Evolutionary conservation across 805 yeast species (phyloP).

Genomic region (Clavispora carvajalis): DNA sequence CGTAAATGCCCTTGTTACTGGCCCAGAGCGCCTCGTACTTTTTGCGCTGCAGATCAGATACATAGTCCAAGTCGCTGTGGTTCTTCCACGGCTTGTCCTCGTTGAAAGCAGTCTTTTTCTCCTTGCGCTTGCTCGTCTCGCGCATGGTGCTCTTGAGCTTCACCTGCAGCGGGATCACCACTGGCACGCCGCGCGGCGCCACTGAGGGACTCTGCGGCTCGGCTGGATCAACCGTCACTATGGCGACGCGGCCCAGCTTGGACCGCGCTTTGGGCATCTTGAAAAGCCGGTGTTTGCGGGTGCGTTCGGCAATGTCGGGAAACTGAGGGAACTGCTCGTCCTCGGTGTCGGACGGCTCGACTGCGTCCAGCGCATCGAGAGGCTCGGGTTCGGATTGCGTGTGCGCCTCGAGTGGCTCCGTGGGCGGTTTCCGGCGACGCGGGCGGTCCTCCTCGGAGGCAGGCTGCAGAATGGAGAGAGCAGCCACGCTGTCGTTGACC

Average conservation of each 20-base stretch:
- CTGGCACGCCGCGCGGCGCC: background rate
- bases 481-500: conserved; percentile 7
- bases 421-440: conserved; percentile 6
- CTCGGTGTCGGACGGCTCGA: conserved; percentile 2
- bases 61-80: conserved; percentile 53
- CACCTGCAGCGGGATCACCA: conserved; percentile 17
- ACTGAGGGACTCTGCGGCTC: background rate
- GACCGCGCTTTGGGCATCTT: conserved; percentile 1
- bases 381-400: background rate
- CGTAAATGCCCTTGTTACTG: conserved; percentile 68
- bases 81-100: conserved; percentile 94
- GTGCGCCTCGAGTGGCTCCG: background rate
- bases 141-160: conserved; percentile 51
- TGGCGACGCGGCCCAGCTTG: background rate
- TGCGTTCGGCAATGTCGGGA: conserved; percentile 22
- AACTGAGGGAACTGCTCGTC: conserved; percentile 26
- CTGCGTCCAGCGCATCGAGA: conserved; percentile 6
- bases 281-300: conserved; percentile 8
- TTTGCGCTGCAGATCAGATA: conserved; percentile 66
- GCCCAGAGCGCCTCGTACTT: conserved; percentile 95
- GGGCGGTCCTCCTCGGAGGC: background rate
- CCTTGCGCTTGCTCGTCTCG: conserved; percentile 35
- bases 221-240: background rate
- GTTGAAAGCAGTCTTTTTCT: conserved; percentile 50
- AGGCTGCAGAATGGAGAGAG: conserved; percentile 10